Evolutionary conservation across 495 filamentous ascomycete species (phyloP).

Genomic region (Neurospora sp.): DNA sequence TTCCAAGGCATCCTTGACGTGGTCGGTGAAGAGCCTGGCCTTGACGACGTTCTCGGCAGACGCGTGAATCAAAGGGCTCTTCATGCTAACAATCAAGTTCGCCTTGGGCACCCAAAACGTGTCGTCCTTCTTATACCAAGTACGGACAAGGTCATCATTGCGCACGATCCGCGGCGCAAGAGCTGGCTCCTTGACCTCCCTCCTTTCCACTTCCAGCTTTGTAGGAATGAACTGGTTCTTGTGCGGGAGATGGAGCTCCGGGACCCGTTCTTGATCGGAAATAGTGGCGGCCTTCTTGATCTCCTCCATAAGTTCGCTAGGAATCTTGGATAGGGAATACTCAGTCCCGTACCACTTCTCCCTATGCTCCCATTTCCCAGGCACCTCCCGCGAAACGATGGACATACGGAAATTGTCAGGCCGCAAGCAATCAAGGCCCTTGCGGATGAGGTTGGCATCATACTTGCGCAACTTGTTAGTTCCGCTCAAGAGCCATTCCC

Average conservation of each 20-base stretch:
- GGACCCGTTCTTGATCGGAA: slow-evolving; percentile 46
- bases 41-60: slow-evolving; percentile 72
- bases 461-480: slow-evolving; percentile 61
- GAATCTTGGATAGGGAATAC: slow-evolving; percentile 76
- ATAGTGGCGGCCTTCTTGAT: slow-evolving; percentile 54
- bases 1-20: slow-evolving; percentile 79
- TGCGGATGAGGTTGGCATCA: slow-evolving; percentile 62
- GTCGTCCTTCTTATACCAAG: slow-evolving; percentile 99
- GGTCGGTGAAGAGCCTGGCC: slow-evolving; percentile 69
- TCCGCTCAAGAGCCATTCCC: slow-evolving; percentile 78
- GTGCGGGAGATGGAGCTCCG: slow-evolving; percentile 77
- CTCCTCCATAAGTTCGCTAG: slow-evolving; percentile 58
- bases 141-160: slow-evolving; percentile 68
- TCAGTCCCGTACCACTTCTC: slow-evolving; percentile 99
- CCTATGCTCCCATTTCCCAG: slow-evolving; percentile 74
- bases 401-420: slow-evolving; percentile 84
- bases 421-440: slow-evolving; percentile 62
- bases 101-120: slow-evolving; percentile 98
- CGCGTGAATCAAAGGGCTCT: slow-evolving; percentile 66
- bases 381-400: slow-evolving; percentile 71
- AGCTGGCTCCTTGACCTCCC: slow-evolving; percentile 63
- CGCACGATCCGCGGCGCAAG: slow-evolving; percentile 76
- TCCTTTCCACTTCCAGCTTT: slow-evolving; percentile 88
- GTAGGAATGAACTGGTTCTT: slow-evolving; percentile 95
- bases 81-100: slow-evolving; percentile 67